Base-by-base conservation (phyloP, 495 filamentous ascomycete species). In the Pyronema omphalodes region DNA sequence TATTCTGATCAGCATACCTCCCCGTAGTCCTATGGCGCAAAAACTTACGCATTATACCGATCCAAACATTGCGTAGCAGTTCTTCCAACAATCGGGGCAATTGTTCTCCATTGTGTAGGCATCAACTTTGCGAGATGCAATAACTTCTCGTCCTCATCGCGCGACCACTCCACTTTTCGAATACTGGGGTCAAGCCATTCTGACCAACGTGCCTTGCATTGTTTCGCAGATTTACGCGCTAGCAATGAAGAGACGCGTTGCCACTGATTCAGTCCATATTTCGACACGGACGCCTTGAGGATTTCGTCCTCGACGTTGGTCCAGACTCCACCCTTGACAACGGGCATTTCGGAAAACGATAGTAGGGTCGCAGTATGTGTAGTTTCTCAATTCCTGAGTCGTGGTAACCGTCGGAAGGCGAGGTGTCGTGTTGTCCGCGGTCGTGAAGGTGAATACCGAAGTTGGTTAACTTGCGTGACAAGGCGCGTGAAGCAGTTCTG, bases 121-220 rank as follows among this genome's bases (percentile, higher is more conserved):
- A 96, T 94, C 74, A 98, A 73, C 74, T 96, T 96, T 43, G 91
- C 93, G 58, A 96, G 71, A 66, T 94, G 89, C 61, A 98, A 70
- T 49, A 98, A 73, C 72, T 91, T 96, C 72, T 96, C 93, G 67
- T 96, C 93, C 70, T 98, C 91, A 72, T 98, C 93, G 66, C 88
- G 82, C 56, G 86, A 93, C 93, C 93, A 98, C 67, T 98, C 91
- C 62, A 93, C 88, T 72, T 96, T 96, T 55, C 88, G 84, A 70
- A 96, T 96, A 58, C 84, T 85, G 3, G 91, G 91, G 61, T 96
- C 91, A 57, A 98, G 78, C 89, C 91, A 98, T 77, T 98, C 93
- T 57, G 81, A 75, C 91, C 91, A 98, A 68, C 91, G 79, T 44
- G 91, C 93, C 71, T 96, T 96, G 76, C 91, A 96, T 71, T 96